Conservation (phyloP, 2,329 filamentous ascomycete genomes). For the Phyllosticta citriasiana region DNA sequence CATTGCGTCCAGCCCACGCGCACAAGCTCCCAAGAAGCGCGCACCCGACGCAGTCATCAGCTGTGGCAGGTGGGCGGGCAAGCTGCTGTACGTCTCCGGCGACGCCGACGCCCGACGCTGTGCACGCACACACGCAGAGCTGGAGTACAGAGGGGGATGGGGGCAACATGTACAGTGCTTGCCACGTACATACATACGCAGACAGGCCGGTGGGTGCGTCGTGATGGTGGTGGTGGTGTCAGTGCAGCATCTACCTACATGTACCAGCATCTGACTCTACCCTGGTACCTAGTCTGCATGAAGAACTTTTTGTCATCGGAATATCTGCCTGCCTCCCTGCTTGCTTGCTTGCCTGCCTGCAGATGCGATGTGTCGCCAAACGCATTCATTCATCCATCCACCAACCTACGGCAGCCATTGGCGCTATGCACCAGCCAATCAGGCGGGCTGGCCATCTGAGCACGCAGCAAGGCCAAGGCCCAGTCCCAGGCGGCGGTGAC, state of each 20-base stretch:
- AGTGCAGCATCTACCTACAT: too few relatives aligned
- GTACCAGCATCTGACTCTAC: too few relatives aligned
- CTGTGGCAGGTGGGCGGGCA: not conserved
- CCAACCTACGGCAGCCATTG: not conserved
- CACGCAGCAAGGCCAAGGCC: not conserved
- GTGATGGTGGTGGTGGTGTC: too few relatives aligned
- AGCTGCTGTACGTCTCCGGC: not conserved
- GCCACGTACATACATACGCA: not conserved
- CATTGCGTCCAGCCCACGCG: not conserved
- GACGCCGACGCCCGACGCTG: not conserved
- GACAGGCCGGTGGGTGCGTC: too few relatives aligned
- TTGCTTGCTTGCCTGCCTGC: not conserved
- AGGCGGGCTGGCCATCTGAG: not conserved
- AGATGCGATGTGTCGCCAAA: not conserved
- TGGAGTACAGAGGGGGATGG: too few relatives aligned
- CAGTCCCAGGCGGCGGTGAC: not conserved
- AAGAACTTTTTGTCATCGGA: not conserved
- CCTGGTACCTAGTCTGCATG: not conserved
- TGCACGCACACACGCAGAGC: too few relatives aligned
- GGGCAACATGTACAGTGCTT: too few relatives aligned
- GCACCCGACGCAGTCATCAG: not conserved
- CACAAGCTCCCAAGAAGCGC: too few relatives aligned
- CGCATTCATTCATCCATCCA: not conserved
- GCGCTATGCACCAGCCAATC: not conserved
- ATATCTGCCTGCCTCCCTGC: not conserved